Base-by-base conservation (phyloP, 805 yeast species). In the Gaillardinia entomophila region DNA sequence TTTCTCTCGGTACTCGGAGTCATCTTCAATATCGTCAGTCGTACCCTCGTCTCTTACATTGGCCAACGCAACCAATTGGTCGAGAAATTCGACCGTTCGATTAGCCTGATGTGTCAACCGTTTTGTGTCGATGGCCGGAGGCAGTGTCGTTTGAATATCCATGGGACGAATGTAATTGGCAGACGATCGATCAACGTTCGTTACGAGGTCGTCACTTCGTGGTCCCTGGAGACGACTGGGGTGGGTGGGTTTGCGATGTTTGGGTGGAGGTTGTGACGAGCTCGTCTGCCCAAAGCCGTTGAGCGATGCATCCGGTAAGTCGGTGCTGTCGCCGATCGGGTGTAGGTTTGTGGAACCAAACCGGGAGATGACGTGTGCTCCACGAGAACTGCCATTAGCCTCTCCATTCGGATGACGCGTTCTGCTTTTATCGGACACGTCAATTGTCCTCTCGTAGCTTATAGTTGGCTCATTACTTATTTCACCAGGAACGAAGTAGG, bases 401-500 rank as follows among this genome's bases (percentile, higher is more conserved):
- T n/a, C n/a, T n/a, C n/a, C n/a, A n/a, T n/a, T n/a, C n/a, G n/a
- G n/a, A n/a, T n/a, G n/a, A n/a, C n/a, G n/a, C n/a, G n/a, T n/a
- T n/a, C n/a, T n/a, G n/a, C n/a, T n/a, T n/a, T n/a, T n/a, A n/a
- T n/a, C n/a, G n/a, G n/a, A n/a, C n/a, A n/a, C n/a, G 31, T 20
- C 30, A n/a, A 15, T 23, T 3, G 27, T 19, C 27, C 22, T 19
- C 12, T 33, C 27, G n/a, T n/a, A n/a, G n/a, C n/a, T 62, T 6
- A 59, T 50, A 3, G 66, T 60, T 2, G 63, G 63, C 31, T 59
- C 64, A 36, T 59, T 57, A 14, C 45, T 39, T 25, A n/a, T n/a
- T n/a, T n/a, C n/a, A n/a, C n/a, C n/a, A n/a, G n/a, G n/a, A 58
- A 37, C 6, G 54, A 49, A 3, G 49, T 32, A 3, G 52, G 14